Evolutionary conservation across 2,329 filamentous ascomycete genomes (phyloP), one percentile per base, ranked within the genome.

Genomic region (Calcarisporium arbuscula): DNA sequence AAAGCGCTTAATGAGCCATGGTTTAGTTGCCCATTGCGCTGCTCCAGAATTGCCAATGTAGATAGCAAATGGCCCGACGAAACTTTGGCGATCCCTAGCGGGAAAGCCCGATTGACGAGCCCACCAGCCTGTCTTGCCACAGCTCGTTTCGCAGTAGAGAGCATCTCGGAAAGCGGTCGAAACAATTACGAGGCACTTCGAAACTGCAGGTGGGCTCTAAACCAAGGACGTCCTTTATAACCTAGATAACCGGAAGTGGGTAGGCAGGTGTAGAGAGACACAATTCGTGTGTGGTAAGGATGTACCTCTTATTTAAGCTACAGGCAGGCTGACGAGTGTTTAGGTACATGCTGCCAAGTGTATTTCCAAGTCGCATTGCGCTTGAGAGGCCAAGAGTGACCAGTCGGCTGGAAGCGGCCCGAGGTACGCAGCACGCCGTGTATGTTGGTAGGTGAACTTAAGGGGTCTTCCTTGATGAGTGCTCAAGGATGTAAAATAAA

Each of bases 11-110:
- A 68, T 5, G 89, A 95, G 16, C 84, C 82, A 42, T 74, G 64
- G 55, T 86, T 88, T 46, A 98, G 75, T 64, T 88, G 82, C 42
- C 92, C 92, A 52, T 94, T 84, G 52, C 82, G 80, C 64, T 96
- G 92, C 65, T 98, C 92, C 42, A 98, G 77, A 35, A 98, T 70
- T 29, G 90, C 90, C 37, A 98, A 75, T 22, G 89, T 92, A 32
- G 89, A 95, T 39, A 94, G 72, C 41, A 94, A 68, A 50, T 76
- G 47, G 38, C 19, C 14, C 29, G 41, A 23, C 20, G 22, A 25
- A 9, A 9, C 22, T 9, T n/a, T 9, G 9, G 9, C 22, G 9
- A 9, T 25, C 22, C n/a, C 9, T 25, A n/a, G 22, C 22, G 22
- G 9, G 9, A n/a, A 9, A n/a, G 9, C 9, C 22, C 9, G 9